Conservation (phyloP, 495 filamentous ascomycete genomes). For the Mycothermus thermophilus region DNA sequence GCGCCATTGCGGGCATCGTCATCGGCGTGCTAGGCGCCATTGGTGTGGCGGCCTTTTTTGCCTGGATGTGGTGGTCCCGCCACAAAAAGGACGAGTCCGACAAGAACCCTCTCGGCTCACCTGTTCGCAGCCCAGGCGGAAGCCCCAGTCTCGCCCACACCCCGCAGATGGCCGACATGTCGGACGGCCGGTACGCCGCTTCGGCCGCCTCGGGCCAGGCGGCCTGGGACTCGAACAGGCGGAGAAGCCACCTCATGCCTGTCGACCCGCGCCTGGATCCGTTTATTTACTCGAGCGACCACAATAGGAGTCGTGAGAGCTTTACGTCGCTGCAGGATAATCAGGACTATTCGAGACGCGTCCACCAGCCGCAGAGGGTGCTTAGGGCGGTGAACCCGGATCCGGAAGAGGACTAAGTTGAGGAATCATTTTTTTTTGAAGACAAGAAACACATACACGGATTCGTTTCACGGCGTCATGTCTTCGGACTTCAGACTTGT, state of each 20-base stretch:
- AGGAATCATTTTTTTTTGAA: background rate
- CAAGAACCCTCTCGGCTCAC: conserved; percentile 12
- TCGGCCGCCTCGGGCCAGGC: background rate
- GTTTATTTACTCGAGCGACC: conserved; percentile 33
- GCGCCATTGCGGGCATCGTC: conserved; percentile 28
- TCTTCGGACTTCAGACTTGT: too few species aligned
- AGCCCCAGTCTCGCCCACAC: conserved; percentile 26
- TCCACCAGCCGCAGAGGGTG: conserved; percentile 27
- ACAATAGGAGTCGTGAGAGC: conserved; percentile 39
- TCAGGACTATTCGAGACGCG: conserved; percentile 39
- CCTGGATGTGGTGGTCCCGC: too few species aligned
- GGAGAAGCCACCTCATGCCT: conserved; percentile 38
- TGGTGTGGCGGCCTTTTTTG: too few species aligned
- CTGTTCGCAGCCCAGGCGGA: conserved; percentile 23
- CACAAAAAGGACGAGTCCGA: too few species aligned
- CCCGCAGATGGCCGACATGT: conserved; percentile 24
- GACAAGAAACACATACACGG: too few species aligned
- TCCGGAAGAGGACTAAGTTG: conserved; percentile 19
- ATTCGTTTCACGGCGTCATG: too few species aligned
- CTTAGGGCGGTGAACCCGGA: conserved; percentile 42
- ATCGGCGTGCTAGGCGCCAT: conserved; percentile 5
- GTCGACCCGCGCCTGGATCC: conserved; percentile 44
- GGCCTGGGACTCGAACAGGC: conserved; percentile 14
- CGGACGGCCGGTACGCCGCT: conserved; percentile 12
- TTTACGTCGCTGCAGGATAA: conserved; percentile 42